Percentiles rank a stretch among this genome's conserved stretches.
These are phyloP conservation scores for Ogataea polymorpha DNA, from an alignment of 805 yeast species.

Conservation along the genomic window DNA sequence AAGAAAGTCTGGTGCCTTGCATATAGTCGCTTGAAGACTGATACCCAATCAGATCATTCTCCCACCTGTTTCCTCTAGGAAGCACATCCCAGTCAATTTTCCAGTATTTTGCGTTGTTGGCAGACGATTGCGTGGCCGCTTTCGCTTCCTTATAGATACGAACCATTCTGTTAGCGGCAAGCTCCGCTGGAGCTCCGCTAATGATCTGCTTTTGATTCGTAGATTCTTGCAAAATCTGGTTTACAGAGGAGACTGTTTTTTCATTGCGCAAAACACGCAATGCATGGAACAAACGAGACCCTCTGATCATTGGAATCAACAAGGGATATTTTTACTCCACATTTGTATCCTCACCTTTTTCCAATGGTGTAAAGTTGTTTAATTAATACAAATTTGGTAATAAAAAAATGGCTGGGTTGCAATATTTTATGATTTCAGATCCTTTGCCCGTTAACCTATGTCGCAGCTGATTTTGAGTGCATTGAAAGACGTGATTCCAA, in stretches of 20 bases:
- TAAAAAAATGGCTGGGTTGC: constrained; percentile 13
- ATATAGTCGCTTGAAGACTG: constrained; percentile 76
- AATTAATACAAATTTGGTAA: constrained; percentile 9
- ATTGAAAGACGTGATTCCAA: constrained; percentile 49
- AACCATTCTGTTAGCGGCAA: constrained; percentile 57
- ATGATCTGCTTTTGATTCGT: constrained; percentile 48
- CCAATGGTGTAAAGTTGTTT: constrained; percentile 9
- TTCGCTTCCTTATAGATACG: constrained; percentile 75
- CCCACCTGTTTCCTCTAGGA: constrained; percentile 81
- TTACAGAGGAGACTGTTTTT: constrained; percentile 3
- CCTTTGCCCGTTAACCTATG: constrained; percentile 21
- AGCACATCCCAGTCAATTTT: constrained; percentile 80
- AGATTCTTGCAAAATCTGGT: constrained; percentile 12
- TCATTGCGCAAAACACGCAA: constrained; percentile 7
- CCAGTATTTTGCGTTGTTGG: constrained; percentile 56
- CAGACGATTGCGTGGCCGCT: constrained; percentile 79
- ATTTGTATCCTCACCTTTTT: not conserved
- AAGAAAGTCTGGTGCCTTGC: constrained; percentile 75
- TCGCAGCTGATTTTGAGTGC: constrained; percentile 34
- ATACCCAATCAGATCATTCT: constrained; percentile 84
- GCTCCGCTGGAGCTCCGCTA: constrained; percentile 75
- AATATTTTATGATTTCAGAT: not conserved
- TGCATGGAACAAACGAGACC: constrained; percentile 8
- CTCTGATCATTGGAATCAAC: constrained; percentile 1
- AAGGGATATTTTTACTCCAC: constrained; percentile 6